Evolutionary conservation across 192 early-diverging fungal genomes (phyloP).

Genomic region (Linnemannia elongata): DNA sequence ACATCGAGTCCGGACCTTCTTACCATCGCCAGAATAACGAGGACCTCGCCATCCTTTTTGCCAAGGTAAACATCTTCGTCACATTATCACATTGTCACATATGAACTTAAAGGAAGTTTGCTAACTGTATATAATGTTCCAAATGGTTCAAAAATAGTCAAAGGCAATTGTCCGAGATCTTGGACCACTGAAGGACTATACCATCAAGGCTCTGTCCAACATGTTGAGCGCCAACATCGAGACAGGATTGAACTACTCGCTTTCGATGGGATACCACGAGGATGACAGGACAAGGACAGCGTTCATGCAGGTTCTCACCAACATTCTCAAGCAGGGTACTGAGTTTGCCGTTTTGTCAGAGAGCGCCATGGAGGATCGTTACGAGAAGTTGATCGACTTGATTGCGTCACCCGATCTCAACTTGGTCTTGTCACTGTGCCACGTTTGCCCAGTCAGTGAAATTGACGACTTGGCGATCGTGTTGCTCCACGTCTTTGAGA

Average conservation of each 20-base stretch:
- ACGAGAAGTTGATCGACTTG: slow-evolving; percentile 82
- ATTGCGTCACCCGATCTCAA: slow-evolving; percentile 80
- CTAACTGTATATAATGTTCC: neutral
- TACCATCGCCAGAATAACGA: slow-evolving; percentile 51
- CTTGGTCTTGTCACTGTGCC: slow-evolving; percentile 84
- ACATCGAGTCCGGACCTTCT: slow-evolving; percentile 56
- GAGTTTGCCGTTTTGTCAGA: slow-evolving; percentile 85
- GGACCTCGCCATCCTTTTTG: slow-evolving; percentile 45
- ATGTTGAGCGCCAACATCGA: slow-evolving; percentile 94
- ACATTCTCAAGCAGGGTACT: slow-evolving; percentile 91
- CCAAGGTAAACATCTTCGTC: slow-evolving; percentile 41
- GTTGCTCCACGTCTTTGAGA: slow-evolving; percentile 86
- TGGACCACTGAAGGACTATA: slow-evolving; percentile 82
- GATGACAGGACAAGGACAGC: slow-evolving; percentile 89
- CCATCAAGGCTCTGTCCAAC: slow-evolving; percentile 91
- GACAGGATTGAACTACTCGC: slow-evolving; percentile 89
- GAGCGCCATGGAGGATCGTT: slow-evolving; percentile 82
- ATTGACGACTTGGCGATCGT: slow-evolving; percentile 89
- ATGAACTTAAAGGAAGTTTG: neutral
- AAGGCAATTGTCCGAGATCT: slow-evolving; percentile 75
- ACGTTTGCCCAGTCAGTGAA: slow-evolving; percentile 88
- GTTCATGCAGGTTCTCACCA: slow-evolving; percentile 94
- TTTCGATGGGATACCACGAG: slow-evolving; percentile 93
- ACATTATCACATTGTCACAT: neutral
- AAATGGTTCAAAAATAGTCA: slow-evolving; percentile 42